Conservation (phyloP, 306 rosid genomes). For the Fragaria iinumae region DNA sequence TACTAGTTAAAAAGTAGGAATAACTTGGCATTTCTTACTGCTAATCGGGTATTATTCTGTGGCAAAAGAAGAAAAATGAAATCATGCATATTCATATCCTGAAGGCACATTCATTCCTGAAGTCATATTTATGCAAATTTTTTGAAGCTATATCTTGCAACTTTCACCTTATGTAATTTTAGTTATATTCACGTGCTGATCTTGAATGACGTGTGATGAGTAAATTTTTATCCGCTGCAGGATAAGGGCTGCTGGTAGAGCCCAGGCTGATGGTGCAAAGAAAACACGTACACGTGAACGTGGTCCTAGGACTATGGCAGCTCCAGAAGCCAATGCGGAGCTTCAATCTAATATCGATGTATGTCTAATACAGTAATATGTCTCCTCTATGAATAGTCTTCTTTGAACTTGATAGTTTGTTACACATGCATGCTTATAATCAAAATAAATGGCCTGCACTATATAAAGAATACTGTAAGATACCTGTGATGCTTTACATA, state of each 20-base stretch:
- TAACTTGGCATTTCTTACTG: not conserved
- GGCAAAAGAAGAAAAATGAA: not conserved
- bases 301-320: conserved; percentile 57
- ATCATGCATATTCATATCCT: not conserved
- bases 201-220: conserved; percentile 13
- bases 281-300: conserved; percentile 64
- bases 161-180: not conserved
- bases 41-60: not conserved
- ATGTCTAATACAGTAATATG: conserved; percentile 31
- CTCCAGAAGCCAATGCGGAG: conserved; percentile 95
- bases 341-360: conserved; percentile 86
- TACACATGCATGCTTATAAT: conserved; percentile 18
- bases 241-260: conserved; percentile 64
- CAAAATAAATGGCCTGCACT: conserved; percentile 8
- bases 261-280: conserved; percentile 68
- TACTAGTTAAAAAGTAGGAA: not conserved
- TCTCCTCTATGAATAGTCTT: conserved; percentile 15
- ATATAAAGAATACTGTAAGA: not conserved
- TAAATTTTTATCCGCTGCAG: conserved; percentile 43
- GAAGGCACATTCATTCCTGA: not conserved
- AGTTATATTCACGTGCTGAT: not conserved
- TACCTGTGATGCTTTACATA: not conserved
- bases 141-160: not conserved
- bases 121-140: not conserved
- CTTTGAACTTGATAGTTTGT: conserved; percentile 9